Evolutionary conservation across 148 eudicot species (phyloP), one percentile per base, ranked within the genome.

Genomic region (Chenopodium album): DNA sequence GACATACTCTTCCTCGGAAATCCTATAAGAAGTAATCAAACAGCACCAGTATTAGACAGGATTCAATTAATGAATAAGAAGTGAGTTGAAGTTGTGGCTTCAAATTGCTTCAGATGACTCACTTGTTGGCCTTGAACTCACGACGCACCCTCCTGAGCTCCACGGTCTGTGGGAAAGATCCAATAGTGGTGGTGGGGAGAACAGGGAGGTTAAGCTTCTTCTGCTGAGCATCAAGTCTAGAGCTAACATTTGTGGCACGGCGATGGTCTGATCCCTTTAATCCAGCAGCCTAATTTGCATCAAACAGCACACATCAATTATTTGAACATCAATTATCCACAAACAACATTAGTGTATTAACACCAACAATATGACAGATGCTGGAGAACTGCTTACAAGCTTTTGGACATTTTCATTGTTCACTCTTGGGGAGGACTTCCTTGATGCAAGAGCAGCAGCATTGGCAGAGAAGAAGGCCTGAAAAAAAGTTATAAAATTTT

Each of bases 141-240:
- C 98, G 95, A 76, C 97, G 98, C 10, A 93, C 97, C 90, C 89
- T 94, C 77, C 98, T 90, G 65, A 94, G 94, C 79, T 94, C 97
- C 16, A 91, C 85, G 34, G 98, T 94, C 82, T 94, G 98, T 63
- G 98, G 98, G 92, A 94, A 95, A 76, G 98, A 95, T 9, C 98
- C 98, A 87, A 93, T 95, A 71, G 98, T 95, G 83, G 98, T 95
- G 77, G 98, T 95, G 63, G 98, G 98, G 77, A 95, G 93, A 67
- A 92, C 76, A 48, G 98, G 98, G 72, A 95, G 97, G 89, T 91
- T 95, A 78, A 95, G 97, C 90, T 95, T 95, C 95, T 95, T 95
- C 81, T 95, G 97, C 80, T 95, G 98, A 81, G 97, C 91, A 79
- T 93, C 98, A 29, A 95, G 89, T 79, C 98, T 93, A 77, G 94